Evolutionary conservation across 2,329 filamentous ascomycete species (phyloP).

Genomic region (Mycogone perniciosa): DNA sequence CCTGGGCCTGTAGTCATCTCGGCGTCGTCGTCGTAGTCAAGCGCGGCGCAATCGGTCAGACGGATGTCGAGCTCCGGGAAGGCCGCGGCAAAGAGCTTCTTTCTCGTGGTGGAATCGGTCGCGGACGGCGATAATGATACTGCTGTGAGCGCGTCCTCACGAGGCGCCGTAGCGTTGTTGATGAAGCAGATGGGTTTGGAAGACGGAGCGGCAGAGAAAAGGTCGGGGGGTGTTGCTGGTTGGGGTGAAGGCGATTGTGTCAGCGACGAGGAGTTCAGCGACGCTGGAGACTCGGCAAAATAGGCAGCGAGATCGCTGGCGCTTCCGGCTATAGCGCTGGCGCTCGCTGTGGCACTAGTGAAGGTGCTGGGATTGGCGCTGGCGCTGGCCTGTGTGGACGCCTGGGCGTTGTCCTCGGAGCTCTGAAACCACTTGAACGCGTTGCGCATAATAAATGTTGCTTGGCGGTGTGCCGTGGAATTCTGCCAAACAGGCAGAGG

Average conservation of each 20-base stretch:
- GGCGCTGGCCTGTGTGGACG: constrained; percentile 1
- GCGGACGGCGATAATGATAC: constrained; percentile 21
- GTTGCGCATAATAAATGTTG: constrained; percentile 16
- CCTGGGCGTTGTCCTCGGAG: constrained; percentile 17
- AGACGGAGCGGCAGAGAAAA: constrained; percentile 19
- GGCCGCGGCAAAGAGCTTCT: constrained; percentile 19
- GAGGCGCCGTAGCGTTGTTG: constrained; percentile 14
- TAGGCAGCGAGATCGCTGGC: constrained; percentile 15
- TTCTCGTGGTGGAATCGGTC: constrained; percentile 18
- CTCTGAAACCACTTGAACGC: constrained; percentile 25
- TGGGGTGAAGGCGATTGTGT: constrained; percentile 33
- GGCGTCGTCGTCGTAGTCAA: constrained; percentile 28
- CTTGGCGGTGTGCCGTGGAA: background rate
- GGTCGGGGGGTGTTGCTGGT: constrained; percentile 26
- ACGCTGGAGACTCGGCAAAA: constrained; percentile 28
- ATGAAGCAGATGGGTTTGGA: constrained; percentile 33
- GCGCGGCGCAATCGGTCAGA: constrained; percentile 20
- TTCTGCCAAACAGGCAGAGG: background rate
- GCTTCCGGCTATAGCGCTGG: constrained; percentile 1
- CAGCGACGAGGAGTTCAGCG: constrained; percentile 28
- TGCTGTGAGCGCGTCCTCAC: constrained; percentile 19
- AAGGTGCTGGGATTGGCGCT: constrained; percentile 5
- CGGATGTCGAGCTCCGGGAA: constrained; percentile 24
- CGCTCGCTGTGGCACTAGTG: background rate
- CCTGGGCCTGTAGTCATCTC: constrained; percentile 55